Conservation (phyloP, 23 red algal species). For the Gracilariopsis chorda region DNA sequence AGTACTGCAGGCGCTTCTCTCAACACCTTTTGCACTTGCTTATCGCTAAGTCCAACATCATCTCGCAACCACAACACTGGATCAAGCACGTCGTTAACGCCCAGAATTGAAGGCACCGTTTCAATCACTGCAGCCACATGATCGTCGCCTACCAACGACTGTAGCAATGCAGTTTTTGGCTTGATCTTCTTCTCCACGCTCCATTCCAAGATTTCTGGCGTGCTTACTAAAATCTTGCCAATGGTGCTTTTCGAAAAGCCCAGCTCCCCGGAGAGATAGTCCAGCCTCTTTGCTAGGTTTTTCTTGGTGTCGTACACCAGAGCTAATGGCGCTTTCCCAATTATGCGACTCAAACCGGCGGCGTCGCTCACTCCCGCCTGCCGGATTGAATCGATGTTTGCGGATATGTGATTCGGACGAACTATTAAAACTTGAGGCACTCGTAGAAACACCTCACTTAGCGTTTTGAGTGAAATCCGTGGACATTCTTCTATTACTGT, state of each 20-base stretch:
- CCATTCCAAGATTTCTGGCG: constrained; percentile 55
- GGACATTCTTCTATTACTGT: constrained; percentile 30
- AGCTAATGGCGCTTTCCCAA: constrained; percentile 48
- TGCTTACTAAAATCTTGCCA: constrained; percentile 23
- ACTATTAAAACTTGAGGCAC: constrained; percentile 55
- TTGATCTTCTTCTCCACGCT: constrained; percentile 41
- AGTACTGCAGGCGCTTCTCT: constrained; percentile 57
- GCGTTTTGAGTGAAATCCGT: not conserved
- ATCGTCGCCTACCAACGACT: constrained; percentile 30
- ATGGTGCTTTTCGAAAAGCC: not conserved
- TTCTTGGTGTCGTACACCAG: constrained; percentile 44
- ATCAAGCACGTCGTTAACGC: constrained; percentile 25
- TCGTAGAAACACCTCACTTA: constrained; percentile 47
- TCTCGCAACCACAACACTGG: constrained; percentile 59
- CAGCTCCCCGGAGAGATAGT: constrained; percentile 7
- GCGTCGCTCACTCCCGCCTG: not conserved
- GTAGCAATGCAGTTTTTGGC: not conserved
- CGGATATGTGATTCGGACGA: not conserved
- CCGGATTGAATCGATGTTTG: constrained; percentile 15
- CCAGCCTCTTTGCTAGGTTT: constrained; percentile 1
- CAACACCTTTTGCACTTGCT: constrained; percentile 45
- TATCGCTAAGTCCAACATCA: constrained; percentile 39
- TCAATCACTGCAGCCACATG: constrained; percentile 19
- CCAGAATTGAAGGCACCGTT: constrained; percentile 45
- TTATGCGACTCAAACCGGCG: constrained; percentile 29